phyloP scores from a whole-genome alignment of 2,329 filamentous ascomycete genomes.

The Talaromyces verruculosus region DNA sequence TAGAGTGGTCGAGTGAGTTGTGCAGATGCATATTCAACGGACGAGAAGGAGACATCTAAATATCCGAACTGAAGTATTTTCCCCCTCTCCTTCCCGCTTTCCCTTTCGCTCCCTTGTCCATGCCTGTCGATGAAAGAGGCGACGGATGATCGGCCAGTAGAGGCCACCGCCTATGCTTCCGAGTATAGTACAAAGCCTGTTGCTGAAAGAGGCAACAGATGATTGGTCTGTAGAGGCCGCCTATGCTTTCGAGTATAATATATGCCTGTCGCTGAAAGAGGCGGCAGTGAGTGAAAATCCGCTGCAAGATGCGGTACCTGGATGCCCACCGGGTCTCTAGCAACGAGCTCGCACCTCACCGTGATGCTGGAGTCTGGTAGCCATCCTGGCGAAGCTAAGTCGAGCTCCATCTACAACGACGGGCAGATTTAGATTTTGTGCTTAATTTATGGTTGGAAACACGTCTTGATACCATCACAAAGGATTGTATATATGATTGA shows the following conservation, averaged over 20 bases:
- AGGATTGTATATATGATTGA: no score
- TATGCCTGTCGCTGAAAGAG: background rate
- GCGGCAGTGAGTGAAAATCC: background rate
- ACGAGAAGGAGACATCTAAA: background rate
- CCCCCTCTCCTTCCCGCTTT: background rate
- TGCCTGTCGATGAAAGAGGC: background rate
- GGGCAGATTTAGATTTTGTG: no score
- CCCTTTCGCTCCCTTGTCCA: background rate
- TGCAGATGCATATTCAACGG: background rate
- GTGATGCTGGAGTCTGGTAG: slow-evolving; percentile 21
- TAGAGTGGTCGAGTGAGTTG: background rate
- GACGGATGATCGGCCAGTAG: background rate
- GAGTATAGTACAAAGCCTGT: background rate
- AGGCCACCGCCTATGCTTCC: background rate
- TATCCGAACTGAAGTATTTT: background rate
- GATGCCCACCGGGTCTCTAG: slow-evolving; percentile 5
- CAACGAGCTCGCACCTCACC: slow-evolving; percentile 20
- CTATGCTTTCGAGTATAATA: no score
- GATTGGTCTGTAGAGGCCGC: background rate
- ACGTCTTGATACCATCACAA: no score
- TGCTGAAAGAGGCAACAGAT: background rate
- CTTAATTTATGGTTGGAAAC: no score
- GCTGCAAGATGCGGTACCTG: slow-evolving; percentile 13
- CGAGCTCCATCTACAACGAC: slow-evolving; percentile 56
- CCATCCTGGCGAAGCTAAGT: slow-evolving; percentile 18